Percentiles rank a stretch among this genome's conserved stretches.
Evolutionary conservation across 208 protist genomes (phyloP).

Genomic region (Trypanosoma platydactyli): DNA sequence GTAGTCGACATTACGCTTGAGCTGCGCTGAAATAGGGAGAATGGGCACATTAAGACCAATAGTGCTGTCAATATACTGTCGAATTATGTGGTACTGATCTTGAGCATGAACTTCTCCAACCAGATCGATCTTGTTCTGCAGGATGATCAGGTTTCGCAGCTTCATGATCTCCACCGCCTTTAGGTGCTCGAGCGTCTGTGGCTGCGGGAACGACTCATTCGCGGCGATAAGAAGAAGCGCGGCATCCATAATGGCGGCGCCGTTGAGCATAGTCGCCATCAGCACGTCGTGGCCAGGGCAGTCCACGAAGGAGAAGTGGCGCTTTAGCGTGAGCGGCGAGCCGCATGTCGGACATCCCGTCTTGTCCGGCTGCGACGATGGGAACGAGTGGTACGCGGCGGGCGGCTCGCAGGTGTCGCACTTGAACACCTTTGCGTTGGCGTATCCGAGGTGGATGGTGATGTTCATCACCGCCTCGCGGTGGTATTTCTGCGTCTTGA

Average conservation of each 20-base stretch:
- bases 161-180: conserved; percentile 99
- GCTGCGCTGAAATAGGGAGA: conserved; percentile 99
- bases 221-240: conserved; percentile 99
- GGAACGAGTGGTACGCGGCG: conserved; percentile 91
- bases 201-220: conserved; percentile 99
- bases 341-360: conserved; percentile 74
- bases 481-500: conserved; percentile 99
- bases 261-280: conserved; percentile 99
- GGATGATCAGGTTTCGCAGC: conserved; percentile 97
- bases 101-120: conserved; percentile 95
- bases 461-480: conserved; percentile 99
- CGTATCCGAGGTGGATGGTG: conserved; percentile 99
- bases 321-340: conserved; percentile 66
- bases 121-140: conserved; percentile 99
- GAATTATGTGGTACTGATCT: conserved; percentile 97
- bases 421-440: conserved; percentile 99
- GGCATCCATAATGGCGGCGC: conserved; percentile 99
- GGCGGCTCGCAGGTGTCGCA: conserved; percentile 89
- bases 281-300: conserved; percentile 99
- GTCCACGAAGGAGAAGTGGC: conserved; percentile 99
- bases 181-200: conserved; percentile 97
- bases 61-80: conserved; percentile 87
- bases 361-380: conserved; percentile 89
- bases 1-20: conserved; percentile 98
- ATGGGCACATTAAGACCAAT: conserved; percentile 96